A percentile compares a stretch with the other conserved stretches of the same genome.
Evolutionary conservation across 2,329 filamentous ascomycete genomes (phyloP).

Genomic region (Graphilbum ipis-grandicollis): DNA sequence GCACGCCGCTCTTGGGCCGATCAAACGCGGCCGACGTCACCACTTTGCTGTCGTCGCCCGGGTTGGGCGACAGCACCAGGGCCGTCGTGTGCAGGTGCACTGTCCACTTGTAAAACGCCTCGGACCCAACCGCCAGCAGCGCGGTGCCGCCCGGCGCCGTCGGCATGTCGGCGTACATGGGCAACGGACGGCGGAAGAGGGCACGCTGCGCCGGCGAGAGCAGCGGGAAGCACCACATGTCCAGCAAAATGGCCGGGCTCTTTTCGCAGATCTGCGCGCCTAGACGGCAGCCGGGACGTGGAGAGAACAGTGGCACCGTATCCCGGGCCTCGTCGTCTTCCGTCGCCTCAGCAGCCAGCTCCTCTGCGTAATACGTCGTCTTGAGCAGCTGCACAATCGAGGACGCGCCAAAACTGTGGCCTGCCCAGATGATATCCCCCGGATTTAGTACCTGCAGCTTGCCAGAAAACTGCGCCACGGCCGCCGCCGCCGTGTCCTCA

Average conservation of each 20-base stretch:
- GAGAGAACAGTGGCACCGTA: conserved; percentile 50
- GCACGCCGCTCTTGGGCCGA: conserved; percentile 23
- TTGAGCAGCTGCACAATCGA: conserved; percentile 65
- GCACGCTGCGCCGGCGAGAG: conserved; percentile 42
- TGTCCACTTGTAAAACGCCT: conserved; percentile 64
- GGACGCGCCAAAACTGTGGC: conserved; percentile 68
- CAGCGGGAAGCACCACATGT: conserved; percentile 67
- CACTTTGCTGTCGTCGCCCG: conserved; percentile 21
- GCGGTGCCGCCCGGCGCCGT: conserved; percentile 36
- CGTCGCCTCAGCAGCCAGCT: conserved; percentile 26
- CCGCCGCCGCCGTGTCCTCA: conserved; percentile 22
- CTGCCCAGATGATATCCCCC: conserved; percentile 56
- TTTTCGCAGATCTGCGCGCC: conserved; percentile 48
- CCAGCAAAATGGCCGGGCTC: conserved; percentile 52
- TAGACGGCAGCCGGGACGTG: conserved; percentile 36
- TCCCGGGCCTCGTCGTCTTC: too few species aligned
- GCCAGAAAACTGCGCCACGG: conserved; percentile 41
- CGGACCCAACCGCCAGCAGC: conserved; percentile 55
- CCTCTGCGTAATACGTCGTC: conserved; percentile 50
- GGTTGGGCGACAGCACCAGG: conserved; percentile 41
- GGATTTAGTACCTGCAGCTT: conserved; percentile 51
- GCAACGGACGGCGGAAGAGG: conserved; percentile 57
- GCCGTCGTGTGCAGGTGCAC: conserved; percentile 55
- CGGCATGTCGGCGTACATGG: conserved; percentile 37
- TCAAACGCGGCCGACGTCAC: conserved; percentile 25